These are phyloP conservation scores for Lyophyllum shimeji DNA, from an alignment of 768 basidiomycete species.

Conservation along the genomic window DNA sequence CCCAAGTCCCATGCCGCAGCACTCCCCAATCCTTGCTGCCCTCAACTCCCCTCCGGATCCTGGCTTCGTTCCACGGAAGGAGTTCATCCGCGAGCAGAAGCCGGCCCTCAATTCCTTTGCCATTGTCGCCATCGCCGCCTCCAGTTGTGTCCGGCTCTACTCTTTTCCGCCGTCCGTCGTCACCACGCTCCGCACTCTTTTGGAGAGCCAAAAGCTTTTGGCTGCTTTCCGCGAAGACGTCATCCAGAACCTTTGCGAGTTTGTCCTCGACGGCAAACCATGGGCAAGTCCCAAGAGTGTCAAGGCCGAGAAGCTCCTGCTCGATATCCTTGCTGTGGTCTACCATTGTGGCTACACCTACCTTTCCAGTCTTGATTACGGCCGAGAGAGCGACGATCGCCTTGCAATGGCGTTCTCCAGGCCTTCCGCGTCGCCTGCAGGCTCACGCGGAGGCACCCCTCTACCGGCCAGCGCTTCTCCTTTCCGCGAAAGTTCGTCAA, in stretches of 20 bases:
- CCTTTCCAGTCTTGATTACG: conserved; percentile 74
- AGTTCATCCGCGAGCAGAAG: conserved; percentile 64
- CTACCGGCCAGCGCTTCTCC: conserved; percentile 35
- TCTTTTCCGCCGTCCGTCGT: conserved; percentile 60
- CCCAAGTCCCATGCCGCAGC: conserved; percentile 14
- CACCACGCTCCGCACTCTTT: conserved; percentile 51
- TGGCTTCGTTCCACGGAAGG: conserved; percentile 66
- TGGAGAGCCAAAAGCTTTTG: conserved; percentile 47
- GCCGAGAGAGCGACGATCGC: conserved; percentile 72
- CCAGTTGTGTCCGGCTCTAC: conserved; percentile 67
- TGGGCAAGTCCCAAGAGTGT: conserved; percentile 71
- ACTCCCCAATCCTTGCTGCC: conserved; percentile 17
- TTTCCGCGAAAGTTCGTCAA: conserved; percentile 37
- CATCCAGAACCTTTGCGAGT: conserved; percentile 61
- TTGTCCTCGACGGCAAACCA: conserved; percentile 66
- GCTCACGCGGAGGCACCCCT: conserved; percentile 31
- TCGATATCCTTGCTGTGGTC: conserved; percentile 64
- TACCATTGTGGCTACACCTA: conserved; percentile 63
- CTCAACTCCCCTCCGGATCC: conserved; percentile 37
- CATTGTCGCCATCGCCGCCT: conserved; percentile 65
- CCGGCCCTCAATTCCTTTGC: conserved; percentile 58
- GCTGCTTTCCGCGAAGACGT: conserved; percentile 53
- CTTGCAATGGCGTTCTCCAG: conserved; percentile 71
- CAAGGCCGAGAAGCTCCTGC: conserved; percentile 63
- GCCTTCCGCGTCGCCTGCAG: conserved; percentile 29